Evolutionary conservation across 129 eudicot genomes (phyloP), one percentile per base, ranked within the genome.

Genomic region (Rutidosis leptorrhynchoides): DNA sequence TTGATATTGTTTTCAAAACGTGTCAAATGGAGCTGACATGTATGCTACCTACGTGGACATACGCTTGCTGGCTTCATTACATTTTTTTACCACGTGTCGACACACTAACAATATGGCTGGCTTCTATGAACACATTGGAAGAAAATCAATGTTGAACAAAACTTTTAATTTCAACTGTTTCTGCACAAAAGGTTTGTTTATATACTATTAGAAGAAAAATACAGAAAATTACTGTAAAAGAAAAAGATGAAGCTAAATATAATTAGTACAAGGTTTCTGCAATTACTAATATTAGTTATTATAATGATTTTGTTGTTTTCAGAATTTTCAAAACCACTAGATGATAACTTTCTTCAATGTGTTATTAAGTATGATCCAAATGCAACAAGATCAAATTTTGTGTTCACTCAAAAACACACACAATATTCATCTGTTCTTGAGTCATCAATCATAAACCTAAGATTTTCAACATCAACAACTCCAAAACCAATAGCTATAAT

Each of bases 391-490:
- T 54, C 64, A 21, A 14, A 54, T 6, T 69, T 56, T 69, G 65
- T 56, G 17, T 56, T 69, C 43, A 56, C 65, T 35, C 64, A 22
- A 68, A 14, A 68, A 15, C 22, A 55, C 64, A 16, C 63, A 55
- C 5, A 68, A 16, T 68, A 68, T 22, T 54, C 54, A 57, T 56
- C 29, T 25, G 27, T 69, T 69, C 65, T 69, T 40, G 21, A 57
- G 19, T 69, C 74, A 69, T 4, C 74, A 17, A 37, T 26, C 65
- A 57, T 58, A 25, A 69, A 69, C 65, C 74, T 69, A 3, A 40
- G 40, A n/a, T 56, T 37, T 42, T 19, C 65, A 51, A 69, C 74
- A 11, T 58, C 74, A 3, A 56, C 37, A 69, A 69, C 42, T 10
- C 65, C 74, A 25, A 57, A 57, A 57, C 57, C 74, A 57, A 0